Conservation (phyloP, 1,139 yeast species). For the Hanseniaspora gamundiae region DNA sequence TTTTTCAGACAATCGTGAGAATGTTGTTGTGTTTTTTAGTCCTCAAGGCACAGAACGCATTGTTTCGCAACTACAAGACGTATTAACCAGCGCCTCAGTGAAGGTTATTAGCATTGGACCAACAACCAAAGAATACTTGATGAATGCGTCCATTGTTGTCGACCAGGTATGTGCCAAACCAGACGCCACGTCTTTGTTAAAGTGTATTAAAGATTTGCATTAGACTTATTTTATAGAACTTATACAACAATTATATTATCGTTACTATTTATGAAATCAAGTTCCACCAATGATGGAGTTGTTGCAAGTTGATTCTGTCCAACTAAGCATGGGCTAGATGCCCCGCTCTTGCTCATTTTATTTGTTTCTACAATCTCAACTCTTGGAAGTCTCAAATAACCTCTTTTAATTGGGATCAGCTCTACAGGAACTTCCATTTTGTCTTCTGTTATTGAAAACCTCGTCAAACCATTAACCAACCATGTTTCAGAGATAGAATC, state of each 20-base stretch:
- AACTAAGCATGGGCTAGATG: not conserved
- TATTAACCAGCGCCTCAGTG: conserved; percentile 19
- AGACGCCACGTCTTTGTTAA: conserved; percentile 45
- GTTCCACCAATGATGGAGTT: not conserved
- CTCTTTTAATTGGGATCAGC: conserved; percentile 65
- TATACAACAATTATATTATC: conserved; percentile 7
- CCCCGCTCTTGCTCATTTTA: not conserved
- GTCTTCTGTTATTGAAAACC: conserved; percentile 11
- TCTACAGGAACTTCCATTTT: conserved; percentile 29
- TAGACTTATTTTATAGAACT: not conserved
- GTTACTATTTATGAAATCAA: conserved; percentile 6
- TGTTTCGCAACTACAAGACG: conserved; percentile 29
- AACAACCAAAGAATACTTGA: conserved; percentile 63
- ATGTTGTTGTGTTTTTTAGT: conserved; percentile 79
- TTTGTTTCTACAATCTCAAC: conserved; percentile 30
- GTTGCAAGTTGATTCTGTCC: not conserved
- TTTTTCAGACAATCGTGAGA: conserved; percentile 12
- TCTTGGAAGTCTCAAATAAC: conserved; percentile 57
- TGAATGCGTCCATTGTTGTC: conserved; percentile 40
- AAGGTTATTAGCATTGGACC: conserved; percentile 85
- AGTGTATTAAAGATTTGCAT: conserved; percentile 21
- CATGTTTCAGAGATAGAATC: conserved; percentile 20
- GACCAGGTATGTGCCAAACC: conserved; percentile 63
- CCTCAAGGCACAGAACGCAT: conserved; percentile 65
- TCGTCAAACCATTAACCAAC: conserved; percentile 22